Evolutionary conservation across 1,284 basidiomycete genomes (phyloP).

Genomic region (Caloboletus firmus): DNA sequence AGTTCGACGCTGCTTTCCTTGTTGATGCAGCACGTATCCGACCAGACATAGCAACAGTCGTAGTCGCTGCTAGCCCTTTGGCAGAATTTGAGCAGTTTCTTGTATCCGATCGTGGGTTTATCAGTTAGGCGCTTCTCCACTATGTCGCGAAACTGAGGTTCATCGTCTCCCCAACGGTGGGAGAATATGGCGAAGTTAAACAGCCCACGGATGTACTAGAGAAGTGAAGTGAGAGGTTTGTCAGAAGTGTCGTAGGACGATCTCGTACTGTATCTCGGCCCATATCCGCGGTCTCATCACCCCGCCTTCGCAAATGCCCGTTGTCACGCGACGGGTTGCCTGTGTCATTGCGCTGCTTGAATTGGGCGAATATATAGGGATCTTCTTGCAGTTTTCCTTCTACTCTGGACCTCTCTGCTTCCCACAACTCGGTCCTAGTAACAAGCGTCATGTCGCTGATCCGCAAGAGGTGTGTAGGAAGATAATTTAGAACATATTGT

Average conservation of each 20-base stretch:
- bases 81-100: slow-evolving; percentile 18
- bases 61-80: slow-evolving; percentile 8
- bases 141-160: slow-evolving; percentile 16
- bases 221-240: neutral
- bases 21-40: slow-evolving; percentile 27
- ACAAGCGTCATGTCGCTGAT: slow-evolving; percentile 12
- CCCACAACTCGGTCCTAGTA: slow-evolving; percentile 13
- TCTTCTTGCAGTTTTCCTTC: neutral
- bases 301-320: neutral
- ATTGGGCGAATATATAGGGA: neutral
- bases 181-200: slow-evolving; percentile 25
- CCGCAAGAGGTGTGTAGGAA: slow-evolving; percentile 15
- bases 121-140: neutral
- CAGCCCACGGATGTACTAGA: slow-evolving; percentile 14
- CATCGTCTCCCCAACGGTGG: slow-evolving; percentile 20
- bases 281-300: slow-evolving; percentile 4
- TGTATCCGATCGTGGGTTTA: slow-evolving; percentile 9
- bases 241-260: neutral
- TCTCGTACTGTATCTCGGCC: slow-evolving; percentile 7
- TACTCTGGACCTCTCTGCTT: slow-evolving; percentile 7
- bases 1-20: slow-evolving; percentile 25
- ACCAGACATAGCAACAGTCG: slow-evolving; percentile 19
- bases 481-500: slow-evolving; percentile 17
- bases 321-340: neutral
- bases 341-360: neutral